A percentile compares a stretch with the other conserved stretches of the same genome.
phyloP scores from a whole-genome alignment of 2,329 filamentous ascomycete species.

The Diaporthe sp. region DNA sequence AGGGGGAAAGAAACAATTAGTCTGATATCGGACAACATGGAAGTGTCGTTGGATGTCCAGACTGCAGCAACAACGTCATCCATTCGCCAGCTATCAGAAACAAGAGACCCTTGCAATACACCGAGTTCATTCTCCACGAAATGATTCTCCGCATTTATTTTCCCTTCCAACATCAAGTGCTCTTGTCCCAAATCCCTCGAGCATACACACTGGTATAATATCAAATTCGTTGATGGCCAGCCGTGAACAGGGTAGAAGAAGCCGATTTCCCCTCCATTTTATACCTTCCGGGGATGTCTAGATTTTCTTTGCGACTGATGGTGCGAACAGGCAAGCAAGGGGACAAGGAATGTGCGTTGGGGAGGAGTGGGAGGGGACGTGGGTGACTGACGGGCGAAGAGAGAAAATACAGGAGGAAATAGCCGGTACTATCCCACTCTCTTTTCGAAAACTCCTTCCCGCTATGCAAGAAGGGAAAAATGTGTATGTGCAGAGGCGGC shows the following conservation, averaged over 20 bases:
- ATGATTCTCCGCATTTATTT: background rate
- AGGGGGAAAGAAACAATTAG: background rate
- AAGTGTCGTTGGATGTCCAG: background rate
- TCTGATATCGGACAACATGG: background rate
- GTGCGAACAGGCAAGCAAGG: background rate
- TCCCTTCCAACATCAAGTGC: background rate
- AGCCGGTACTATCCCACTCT: background rate
- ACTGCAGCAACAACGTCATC: constrained; percentile 8
- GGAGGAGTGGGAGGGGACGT: background rate
- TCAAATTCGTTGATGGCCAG: background rate
- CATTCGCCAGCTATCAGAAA: constrained; percentile 23
- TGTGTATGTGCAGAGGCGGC: constrained; percentile 35
- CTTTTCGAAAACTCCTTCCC: constrained; percentile 31
- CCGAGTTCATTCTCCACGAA: background rate
- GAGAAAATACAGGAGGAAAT: background rate
- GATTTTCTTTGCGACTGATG: background rate
- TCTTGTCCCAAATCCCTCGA: background rate
- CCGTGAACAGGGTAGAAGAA: background rate
- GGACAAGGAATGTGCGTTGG: background rate
- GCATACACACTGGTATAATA: constrained; percentile 19
- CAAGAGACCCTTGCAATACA: background rate
- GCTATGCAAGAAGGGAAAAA: constrained; percentile 38
- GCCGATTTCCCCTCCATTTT: background rate
- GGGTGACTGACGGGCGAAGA: background rate
- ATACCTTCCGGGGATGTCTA: background rate